A percentile compares a stretch with the other conserved stretches of the same genome.
Conservation (phyloP, 2,329 filamentous ascomycete genomes). For the Pyricularia grisea region DNA sequence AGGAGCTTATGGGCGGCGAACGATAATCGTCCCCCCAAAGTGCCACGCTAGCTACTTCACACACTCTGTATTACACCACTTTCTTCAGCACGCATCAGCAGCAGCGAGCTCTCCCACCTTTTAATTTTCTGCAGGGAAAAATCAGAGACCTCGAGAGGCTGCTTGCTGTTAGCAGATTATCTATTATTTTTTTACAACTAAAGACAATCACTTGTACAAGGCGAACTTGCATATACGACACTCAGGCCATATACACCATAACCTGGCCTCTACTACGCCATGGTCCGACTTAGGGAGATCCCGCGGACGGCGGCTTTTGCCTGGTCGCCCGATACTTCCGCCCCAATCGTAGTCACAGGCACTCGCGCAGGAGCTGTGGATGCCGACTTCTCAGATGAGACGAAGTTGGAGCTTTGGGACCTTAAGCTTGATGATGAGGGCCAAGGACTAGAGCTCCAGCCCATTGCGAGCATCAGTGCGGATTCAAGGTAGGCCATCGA, state of each 20-base stretch:
- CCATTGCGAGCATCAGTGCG: slow-evolving; percentile 71
- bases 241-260: neutral
- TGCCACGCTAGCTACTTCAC: slow-evolving; percentile 1
- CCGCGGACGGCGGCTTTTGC: slow-evolving; percentile 94
- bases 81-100: neutral
- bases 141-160: neutral
- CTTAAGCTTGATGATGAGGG: slow-evolving; percentile 69
- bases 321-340: slow-evolving; percentile 76
- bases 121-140: neutral
- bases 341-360: slow-evolving; percentile 82
- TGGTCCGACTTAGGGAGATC: slow-evolving; percentile 96
- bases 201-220: neutral
- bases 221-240: neutral
- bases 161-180: neutral
- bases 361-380: slow-evolving; percentile 92
- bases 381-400: slow-evolving; percentile 96
- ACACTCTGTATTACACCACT: neutral
- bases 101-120: neutral
- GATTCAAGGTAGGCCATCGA: slow-evolving; percentile 65
- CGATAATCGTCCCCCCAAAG: neutral
- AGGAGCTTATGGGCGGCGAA: neutral
- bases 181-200: neutral
- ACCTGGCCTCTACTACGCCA: slow-evolving; percentile 29
- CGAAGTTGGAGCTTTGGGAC: slow-evolving; percentile 94
- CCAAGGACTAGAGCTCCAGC: slow-evolving; percentile 74